Base-by-base conservation (phyloP, 306 rosid species). In the Echinosophora koreensis region DNA sequence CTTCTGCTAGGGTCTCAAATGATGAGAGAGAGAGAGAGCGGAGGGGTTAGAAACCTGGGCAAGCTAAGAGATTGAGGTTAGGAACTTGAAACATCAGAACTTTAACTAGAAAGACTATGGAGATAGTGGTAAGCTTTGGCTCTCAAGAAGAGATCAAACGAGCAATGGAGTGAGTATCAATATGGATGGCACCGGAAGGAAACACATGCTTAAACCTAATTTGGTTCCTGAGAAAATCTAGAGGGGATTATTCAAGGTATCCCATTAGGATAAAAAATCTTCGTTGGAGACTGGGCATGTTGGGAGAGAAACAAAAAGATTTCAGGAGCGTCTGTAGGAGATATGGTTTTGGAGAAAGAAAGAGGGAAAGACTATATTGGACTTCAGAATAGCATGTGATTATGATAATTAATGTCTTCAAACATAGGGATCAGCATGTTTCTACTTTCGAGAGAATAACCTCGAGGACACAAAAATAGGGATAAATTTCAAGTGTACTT, bases 61-160 rank as follows among this genome's bases (percentile, higher is more conserved):
- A 71, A 38, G 39, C 76, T 27, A 16, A 49, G 51, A 54, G 18
- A 66, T 54, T 38, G 32, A 74, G 69, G 22, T 44, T 2, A 39
- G 46, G 11, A 42, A 38, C 57, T 5, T 47, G 42, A 44, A 39
- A 27, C 47, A 54, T 14, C 44, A 10, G 13, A 66, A 41, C 52
- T 76, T 57, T 64, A 42, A 58, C 41, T 57, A 8, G 32, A 44
- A 73, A 42, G 30, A 73, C 58, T 5, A 32, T 0, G 47, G 60
- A 50, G 30, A 32, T 32, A 9, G 5, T 37, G 28, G 50, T 39
- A 16, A 38, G 30, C 3, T 38, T 27, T 38, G n/a, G 50, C 7
- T 38, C 14, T 63, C 68, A 62, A 35, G 28, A 35, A 34, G 47
- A 35, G 28, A 41, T 41, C 22, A 22, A 22, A 22, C 22, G 22